Evolutionary conservation across 2,329 filamentous ascomycete species (phyloP).

Genomic region (Davidsoniella australis): DNA sequence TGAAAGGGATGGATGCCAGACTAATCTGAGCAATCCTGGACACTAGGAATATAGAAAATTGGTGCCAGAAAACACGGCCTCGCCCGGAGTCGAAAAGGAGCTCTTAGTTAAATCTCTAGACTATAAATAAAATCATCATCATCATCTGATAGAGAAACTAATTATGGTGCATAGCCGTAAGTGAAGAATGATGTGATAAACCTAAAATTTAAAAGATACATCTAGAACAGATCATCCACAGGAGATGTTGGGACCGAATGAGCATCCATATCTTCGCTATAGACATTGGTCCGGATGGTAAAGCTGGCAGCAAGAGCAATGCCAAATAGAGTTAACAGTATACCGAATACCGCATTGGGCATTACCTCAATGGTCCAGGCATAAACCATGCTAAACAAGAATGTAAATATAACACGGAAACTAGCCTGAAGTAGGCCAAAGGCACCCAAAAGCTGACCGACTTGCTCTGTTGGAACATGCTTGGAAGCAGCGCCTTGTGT

Average conservation of each 20-base stretch:
- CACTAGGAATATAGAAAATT: no score
- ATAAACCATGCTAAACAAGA: slow-evolving; percentile 76
- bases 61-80: no score
- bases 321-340: slow-evolving; percentile 2
- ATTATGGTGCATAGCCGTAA: no score
- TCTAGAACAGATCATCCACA: slow-evolving; percentile 5
- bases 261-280: slow-evolving; percentile 9
- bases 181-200: no score
- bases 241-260: slow-evolving; percentile 1
- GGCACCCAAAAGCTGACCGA: slow-evolving; percentile 78
- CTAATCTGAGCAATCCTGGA: no score
- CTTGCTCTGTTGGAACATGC: slow-evolving; percentile 66
- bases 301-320: slow-evolving; percentile 5
- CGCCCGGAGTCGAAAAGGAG: no score
- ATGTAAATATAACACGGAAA: slow-evolving; percentile 59
- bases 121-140: no score
- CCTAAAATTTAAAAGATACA: no score
- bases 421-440: slow-evolving; percentile 73
- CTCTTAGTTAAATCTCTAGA: no score
- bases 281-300: slow-evolving; percentile 5
- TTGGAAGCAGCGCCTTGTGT: slow-evolving; percentile 76
- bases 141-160: no score
- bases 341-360: slow-evolving; percentile 58
- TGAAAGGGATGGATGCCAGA: no score
- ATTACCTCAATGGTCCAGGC: slow-evolving; percentile 61